Evolutionary conservation across 139 green algal species (phyloP).

Genomic region (Zygnema circumcarinatum): DNA sequence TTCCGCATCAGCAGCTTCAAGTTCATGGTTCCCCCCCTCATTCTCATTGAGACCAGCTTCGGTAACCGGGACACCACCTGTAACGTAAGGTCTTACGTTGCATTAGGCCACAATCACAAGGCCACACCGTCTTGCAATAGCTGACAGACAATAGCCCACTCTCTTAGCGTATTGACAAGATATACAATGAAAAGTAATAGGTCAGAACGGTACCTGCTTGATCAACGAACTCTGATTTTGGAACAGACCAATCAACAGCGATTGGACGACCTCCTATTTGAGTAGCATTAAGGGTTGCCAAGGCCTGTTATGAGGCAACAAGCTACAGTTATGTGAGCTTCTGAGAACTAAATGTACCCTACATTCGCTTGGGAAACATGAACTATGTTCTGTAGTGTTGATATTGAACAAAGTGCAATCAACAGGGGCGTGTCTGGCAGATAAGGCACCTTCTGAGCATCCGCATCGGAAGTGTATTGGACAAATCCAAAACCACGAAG

Average conservation of each 20-base stretch:
- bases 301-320: slow-evolving; percentile 62
- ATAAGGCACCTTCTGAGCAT: slow-evolving; percentile 58
- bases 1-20: slow-evolving; percentile 34
- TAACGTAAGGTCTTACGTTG: too few species aligned
- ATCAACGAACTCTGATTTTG: slow-evolving; percentile 68
- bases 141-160: too few species aligned
- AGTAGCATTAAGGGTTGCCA: slow-evolving; percentile 80
- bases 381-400: too few species aligned
- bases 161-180: too few species aligned
- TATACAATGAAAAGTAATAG: background rate
- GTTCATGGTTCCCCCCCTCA: slow-evolving; percentile 4
- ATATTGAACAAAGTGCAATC: too few species aligned
- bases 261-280: slow-evolving; percentile 74
- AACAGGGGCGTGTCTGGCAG: too few species aligned
- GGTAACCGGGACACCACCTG: background rate
- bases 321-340: too few species aligned
- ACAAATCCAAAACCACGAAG: slow-evolving; percentile 54
- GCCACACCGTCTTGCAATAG: too few species aligned
- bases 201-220: background rate
- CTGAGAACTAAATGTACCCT: too few species aligned
- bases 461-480: slow-evolving; percentile 33
- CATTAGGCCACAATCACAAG: too few species aligned
- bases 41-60: background rate
- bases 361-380: too few species aligned
- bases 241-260: slow-evolving; percentile 90